These are phyloP conservation scores for Wickerhamiella occidentalis DNA, from an alignment of 805 yeast genomes.

Conservation along the genomic window DNA sequence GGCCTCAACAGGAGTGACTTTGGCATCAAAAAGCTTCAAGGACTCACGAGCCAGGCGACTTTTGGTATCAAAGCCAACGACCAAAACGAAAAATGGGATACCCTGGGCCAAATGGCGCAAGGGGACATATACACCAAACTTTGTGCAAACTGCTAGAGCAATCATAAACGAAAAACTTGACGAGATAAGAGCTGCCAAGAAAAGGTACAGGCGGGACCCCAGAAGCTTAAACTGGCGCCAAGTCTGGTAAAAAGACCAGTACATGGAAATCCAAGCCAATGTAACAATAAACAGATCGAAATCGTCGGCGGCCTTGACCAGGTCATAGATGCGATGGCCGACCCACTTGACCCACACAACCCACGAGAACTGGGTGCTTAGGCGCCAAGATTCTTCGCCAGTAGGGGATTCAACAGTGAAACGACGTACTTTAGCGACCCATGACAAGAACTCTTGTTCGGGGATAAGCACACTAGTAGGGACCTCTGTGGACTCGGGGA, in stretches of 20 bases:
- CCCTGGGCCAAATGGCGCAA: slow-evolving; percentile 76
- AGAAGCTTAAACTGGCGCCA: slow-evolving; percentile 62
- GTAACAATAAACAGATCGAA: slow-evolving; percentile 73
- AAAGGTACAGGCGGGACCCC: slow-evolving; percentile 84
- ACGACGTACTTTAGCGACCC: slow-evolving; percentile 21
- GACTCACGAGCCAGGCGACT: slow-evolving; percentile 46
- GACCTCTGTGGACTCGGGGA: slow-evolving; percentile 18
- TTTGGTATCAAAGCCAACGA: slow-evolving; percentile 84
- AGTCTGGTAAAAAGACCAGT: slow-evolving; percentile 64
- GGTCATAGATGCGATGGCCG: slow-evolving; percentile 25
- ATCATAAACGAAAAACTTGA: slow-evolving; percentile 74
- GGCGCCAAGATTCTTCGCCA: slow-evolving; percentile 29
- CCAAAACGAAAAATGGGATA: slow-evolving; percentile 81
- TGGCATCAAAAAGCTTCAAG: slow-evolving; percentile 26
- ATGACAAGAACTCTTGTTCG: slow-evolving; percentile 22
- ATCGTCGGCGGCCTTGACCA: slow-evolving; percentile 56
- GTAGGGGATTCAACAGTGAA: slow-evolving; percentile 28
- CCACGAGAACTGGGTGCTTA: slow-evolving; percentile 32
- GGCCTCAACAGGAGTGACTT: slow-evolving; percentile 32
- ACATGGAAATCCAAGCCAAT: slow-evolving; percentile 76
- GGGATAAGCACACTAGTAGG: slow-evolving; percentile 29
- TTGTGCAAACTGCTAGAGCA: slow-evolving; percentile 53
- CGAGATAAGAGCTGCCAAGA: slow-evolving; percentile 61
- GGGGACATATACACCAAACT: slow-evolving; percentile 51
- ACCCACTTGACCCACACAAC: slow-evolving; percentile 28